These are phyloP conservation scores for Ustulina deusta DNA, from an alignment of 2,329 filamentous ascomycete species.

Conservation along the genomic window DNA sequence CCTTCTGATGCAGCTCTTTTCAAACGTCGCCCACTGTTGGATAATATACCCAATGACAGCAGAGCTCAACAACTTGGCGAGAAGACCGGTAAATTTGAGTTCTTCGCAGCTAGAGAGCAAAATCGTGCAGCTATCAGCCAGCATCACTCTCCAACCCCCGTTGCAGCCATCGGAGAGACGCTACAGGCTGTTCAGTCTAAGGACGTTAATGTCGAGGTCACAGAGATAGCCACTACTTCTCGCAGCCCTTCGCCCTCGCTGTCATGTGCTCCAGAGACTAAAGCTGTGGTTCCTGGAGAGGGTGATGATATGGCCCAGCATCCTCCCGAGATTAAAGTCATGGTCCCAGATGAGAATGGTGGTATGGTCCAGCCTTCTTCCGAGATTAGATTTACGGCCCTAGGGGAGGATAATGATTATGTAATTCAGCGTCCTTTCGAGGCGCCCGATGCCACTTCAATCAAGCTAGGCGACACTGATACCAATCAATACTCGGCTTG, in stretches of 20 bases:
- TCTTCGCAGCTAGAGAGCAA: conserved; percentile 55
- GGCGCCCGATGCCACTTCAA: conserved; percentile 16
- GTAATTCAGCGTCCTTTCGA: neutral
- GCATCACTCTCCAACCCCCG: conserved; percentile 28
- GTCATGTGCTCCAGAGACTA: conserved; percentile 12
- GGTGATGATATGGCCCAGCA: neutral
- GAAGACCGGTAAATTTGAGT: conserved; percentile 55
- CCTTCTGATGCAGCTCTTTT: conserved; percentile 51
- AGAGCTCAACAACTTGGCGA: conserved; percentile 52
- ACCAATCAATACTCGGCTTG: conserved; percentile 35
- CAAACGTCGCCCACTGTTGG: conserved; percentile 50
- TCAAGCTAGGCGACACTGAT: conserved; percentile 32
- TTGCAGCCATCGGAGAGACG: conserved; percentile 40
- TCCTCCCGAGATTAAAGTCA: neutral
- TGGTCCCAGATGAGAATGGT: neutral
- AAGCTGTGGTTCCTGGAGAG: neutral
- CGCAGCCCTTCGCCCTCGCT: conserved; percentile 11
- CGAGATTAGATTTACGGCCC: conserved; percentile 1
- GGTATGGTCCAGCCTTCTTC: neutral
- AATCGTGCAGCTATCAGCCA: conserved; percentile 48
- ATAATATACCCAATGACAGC: conserved; percentile 39
- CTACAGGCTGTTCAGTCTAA: conserved; percentile 20
- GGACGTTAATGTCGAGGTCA: neutral
- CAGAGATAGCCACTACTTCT: neutral
- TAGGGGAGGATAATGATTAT: neutral